A percentile compares a stretch with the other conserved stretches of the same genome.
These are phyloP conservation scores for Iris pallida DNA, from an alignment of 116 monocot species.

Conservation along the genomic window DNA sequence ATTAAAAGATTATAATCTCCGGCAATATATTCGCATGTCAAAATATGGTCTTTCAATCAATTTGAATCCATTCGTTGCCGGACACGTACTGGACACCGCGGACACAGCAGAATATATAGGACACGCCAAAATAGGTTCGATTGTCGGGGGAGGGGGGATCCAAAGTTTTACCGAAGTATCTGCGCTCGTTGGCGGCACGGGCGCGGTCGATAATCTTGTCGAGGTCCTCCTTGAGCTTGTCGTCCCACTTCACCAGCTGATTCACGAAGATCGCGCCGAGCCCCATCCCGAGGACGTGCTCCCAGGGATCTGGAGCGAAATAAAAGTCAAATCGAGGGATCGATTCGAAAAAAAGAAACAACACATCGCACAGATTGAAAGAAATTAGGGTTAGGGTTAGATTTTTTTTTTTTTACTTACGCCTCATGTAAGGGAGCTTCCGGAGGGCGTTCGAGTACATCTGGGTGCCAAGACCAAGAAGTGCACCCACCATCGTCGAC, in stretches of 20 bases:
- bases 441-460: slow-evolving; percentile 93
- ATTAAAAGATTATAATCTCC: too few relatives aligned
- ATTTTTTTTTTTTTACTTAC: slow-evolving; percentile 15
- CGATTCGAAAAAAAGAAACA: not conserved
- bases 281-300: slow-evolving; percentile 83
- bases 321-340: not conserved
- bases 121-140: too few relatives aligned
- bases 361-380: not conserved
- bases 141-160: too few relatives aligned
- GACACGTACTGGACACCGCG: too few relatives aligned
- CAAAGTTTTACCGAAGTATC: slow-evolving; percentile 55
- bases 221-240: slow-evolving; percentile 69
- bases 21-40: too few relatives aligned
- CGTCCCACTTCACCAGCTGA: slow-evolving; percentile 78
- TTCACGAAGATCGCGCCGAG: slow-evolving; percentile 68
- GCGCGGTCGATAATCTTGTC: slow-evolving; percentile 79
- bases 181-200: slow-evolving; percentile 72
- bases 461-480: slow-evolving; percentile 68
- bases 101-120: too few relatives aligned
- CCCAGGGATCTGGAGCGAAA: slow-evolving; percentile 65
- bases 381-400: not conserved
- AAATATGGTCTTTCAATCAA: too few relatives aligned
- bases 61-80: too few relatives aligned
- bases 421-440: slow-evolving; percentile 82
- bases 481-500: slow-evolving; percentile 59